Conservation (phyloP, 352 stramenopile species). For the Globisporangium abappressorium region DNA sequence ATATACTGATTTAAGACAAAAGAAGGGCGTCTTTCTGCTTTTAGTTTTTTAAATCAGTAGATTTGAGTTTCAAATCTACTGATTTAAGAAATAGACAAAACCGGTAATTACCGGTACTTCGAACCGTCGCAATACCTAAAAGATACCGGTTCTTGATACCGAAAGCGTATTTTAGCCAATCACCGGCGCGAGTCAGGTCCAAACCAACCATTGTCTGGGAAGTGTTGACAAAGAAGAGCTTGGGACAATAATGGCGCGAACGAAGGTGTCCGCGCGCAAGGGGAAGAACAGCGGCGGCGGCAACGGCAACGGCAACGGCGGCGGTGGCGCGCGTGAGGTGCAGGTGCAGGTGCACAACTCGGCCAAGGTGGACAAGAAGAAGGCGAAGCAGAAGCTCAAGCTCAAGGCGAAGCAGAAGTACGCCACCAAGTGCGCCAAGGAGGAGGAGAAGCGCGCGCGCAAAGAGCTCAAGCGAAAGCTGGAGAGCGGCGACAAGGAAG, state of each 20-base stretch:
- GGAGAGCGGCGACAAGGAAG: slow-evolving; percentile 5
- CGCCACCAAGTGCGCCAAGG: slow-evolving; percentile 48
- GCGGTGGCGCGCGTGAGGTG: slow-evolving; percentile 25
- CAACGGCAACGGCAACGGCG: too few relatives aligned
- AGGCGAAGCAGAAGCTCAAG: slow-evolving; percentile 57
- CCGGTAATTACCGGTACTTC: background rate
- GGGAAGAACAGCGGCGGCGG: slow-evolving; percentile 15
- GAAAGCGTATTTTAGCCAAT: background rate
- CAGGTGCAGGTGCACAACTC: slow-evolving; percentile 16
- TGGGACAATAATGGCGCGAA: slow-evolving; percentile 38
- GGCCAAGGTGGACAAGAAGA: slow-evolving; percentile 35
- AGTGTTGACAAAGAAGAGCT: background rate
- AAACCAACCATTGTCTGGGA: slow-evolving; percentile 3
- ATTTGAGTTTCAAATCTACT: too few relatives aligned
- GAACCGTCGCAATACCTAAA: slow-evolving; percentile 13
- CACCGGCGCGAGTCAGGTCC: background rate
- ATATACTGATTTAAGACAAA: too few relatives aligned
- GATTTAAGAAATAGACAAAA: background rate
- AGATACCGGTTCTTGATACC: background rate
- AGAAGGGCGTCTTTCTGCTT: too few relatives aligned
- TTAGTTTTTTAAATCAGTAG: too few relatives aligned
- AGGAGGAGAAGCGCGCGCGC: slow-evolving; percentile 37
- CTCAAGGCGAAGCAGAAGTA: slow-evolving; percentile 53
- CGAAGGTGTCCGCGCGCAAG: slow-evolving; percentile 36
- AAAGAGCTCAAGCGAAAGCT: slow-evolving; percentile 10